Base-by-base conservation (phyloP, 495 filamentous ascomycete species). In the Apodospora peruviana region DNA sequence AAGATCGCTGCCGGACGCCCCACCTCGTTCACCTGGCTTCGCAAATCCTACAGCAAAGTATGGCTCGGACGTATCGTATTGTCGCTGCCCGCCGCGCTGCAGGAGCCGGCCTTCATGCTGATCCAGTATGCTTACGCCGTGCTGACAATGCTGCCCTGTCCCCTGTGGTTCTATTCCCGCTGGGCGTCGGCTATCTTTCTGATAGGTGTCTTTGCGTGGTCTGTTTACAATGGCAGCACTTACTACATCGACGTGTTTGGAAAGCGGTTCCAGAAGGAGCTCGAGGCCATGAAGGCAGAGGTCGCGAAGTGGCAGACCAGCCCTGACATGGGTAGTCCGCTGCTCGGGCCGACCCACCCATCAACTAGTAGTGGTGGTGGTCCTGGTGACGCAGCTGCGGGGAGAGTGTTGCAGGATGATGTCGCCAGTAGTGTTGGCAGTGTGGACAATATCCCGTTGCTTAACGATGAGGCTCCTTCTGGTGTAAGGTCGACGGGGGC, bases 221-320 rank as follows among this genome's bases (percentile, higher is more conserved):
- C 85, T 57, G 80, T 96, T 42, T 89, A 95, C 66, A 98, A 98
- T 55, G 93, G 93, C 22, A 88, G 90, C 20, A 95, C 90, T 12
- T 98, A 86, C 64, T 98, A 98, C 65, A 96, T 97, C 62, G 93
- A 98, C 55, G 85, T 96, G 12, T 98, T 96, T 55, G 93, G 93
- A 47, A 96, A 86, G 61, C 82, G 90, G 4, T 97, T 97, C 74
- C 88, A 97, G 73, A 94, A 90, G 62, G 94, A 98, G 68, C 74
- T 98, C 18, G 94, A 97, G 65, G 79, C 85, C 25, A 77, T 98
- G 67, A 90, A 86, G 71, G 80, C 78, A 48, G 93, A 98, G 64
- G 90, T 96, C 24, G 83, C 82, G 8, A 90, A 88, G 60, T 95
- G 90, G 91, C 90, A 96, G 65, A 68, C 65, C 45, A 74, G 62